Base-by-base conservation (phyloP, 2,329 filamentous ascomycete genomes). In the Calonectria pteridis region DNA sequence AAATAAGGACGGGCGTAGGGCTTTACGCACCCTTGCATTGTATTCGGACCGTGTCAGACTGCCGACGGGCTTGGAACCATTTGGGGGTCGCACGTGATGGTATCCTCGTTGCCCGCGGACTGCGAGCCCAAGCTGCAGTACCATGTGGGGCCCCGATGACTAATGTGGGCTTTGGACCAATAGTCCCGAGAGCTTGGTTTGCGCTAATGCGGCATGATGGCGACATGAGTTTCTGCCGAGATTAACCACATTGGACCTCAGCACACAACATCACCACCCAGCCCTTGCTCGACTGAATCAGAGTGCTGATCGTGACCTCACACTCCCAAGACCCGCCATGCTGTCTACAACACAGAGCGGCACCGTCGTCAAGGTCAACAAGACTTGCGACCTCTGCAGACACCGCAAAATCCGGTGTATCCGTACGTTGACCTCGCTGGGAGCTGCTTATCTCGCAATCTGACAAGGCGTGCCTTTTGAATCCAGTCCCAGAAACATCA, bases 341-440 rank as follows among this genome's bases (percentile, higher is more conserved):
- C 11, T 62, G 35, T 62, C 55, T 13, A 40, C 33, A 14, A 62
- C 55, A 6, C 33, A 62, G 16, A 23, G n/a, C 2, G 55, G 55
- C 33, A 40, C 35, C 20, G 55, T 62, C 18, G 18, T 64, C 59
- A 64, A 64, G 40, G 37, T 64, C 37, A 64, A 64, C 40, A 64
- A 64, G 59, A 64, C 77, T n/a, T 79, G 77, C 63, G 77, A 78
- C 14, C 71, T 77, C 29, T 79, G 77, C 73, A 73, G 77, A 46
- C 63, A 74, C 28, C 76, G 77, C 29, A 79, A 79, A 59, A 73
- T 78, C 40, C 76, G 77, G 23, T 79, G 77, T 53, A 74, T 77
- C 43, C 71, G 76, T 79, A 69, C 62, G 67, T 71, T 37, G 9
- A 6, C 10, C 23, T 6, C 37, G 18, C 26, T 6, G 33, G 5